These are phyloP conservation scores for Asterochloris erici DNA, from an alignment of 139 green algal genomes.

Conservation along the genomic window DNA sequence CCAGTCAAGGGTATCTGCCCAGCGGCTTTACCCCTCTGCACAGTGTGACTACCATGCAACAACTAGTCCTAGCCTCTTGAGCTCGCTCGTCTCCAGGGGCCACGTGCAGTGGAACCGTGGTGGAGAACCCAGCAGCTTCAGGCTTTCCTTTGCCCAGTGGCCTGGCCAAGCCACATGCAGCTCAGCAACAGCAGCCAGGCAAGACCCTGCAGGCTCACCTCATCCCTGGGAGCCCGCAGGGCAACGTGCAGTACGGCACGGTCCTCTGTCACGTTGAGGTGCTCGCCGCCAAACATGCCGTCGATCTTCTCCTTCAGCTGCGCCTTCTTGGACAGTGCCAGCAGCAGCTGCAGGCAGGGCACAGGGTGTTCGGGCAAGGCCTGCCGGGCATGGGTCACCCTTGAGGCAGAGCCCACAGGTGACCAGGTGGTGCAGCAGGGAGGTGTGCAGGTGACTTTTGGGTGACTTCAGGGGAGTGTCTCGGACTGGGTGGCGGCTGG, in stretches of 20 bases:
- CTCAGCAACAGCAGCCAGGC: background rate
- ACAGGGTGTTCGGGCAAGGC: background rate
- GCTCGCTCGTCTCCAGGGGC: too few species aligned
- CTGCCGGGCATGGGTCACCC: too few species aligned
- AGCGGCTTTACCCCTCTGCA: too few species aligned
- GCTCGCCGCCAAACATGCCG: slow-evolving; percentile 92
- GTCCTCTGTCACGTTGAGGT: slow-evolving; percentile 96
- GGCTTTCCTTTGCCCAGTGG: too few species aligned
- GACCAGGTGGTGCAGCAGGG: background rate
- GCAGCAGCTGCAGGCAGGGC: slow-evolving; percentile 54
- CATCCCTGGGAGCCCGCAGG: slow-evolving; percentile 76
- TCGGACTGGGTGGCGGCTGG: background rate
- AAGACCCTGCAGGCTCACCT: slow-evolving; percentile 31
- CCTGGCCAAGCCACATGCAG: too few species aligned
- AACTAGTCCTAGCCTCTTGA: too few species aligned
- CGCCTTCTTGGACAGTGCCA: slow-evolving; percentile 60
- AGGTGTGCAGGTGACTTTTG: background rate
- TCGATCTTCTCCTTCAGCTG: slow-evolving; percentile 90
- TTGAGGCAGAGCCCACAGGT: too few species aligned
- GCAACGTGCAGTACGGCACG: slow-evolving; percentile 95
- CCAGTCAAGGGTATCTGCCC: too few species aligned
- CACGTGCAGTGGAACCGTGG: too few species aligned
- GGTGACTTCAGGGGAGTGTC: background rate
- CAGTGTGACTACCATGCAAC: too few species aligned
- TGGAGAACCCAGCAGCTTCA: too few species aligned